Percentiles rank a stretch among this genome's conserved stretches.
These are phyloP conservation scores for Jacaranda copaia DNA, from an alignment of 257 asterid genomes.

Conservation along the genomic window DNA sequence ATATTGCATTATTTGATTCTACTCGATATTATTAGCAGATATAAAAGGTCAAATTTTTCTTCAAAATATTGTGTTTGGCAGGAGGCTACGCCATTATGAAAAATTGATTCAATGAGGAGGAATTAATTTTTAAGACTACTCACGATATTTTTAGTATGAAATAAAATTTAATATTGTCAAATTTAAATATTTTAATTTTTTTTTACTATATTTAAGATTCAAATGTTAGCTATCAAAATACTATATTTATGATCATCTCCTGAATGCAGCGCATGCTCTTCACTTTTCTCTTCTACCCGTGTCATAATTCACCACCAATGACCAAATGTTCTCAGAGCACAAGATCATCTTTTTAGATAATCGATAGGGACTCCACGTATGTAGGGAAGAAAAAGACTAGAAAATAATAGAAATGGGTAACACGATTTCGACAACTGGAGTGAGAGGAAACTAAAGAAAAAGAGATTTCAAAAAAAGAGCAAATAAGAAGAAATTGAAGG, in stretches of 20 bases:
- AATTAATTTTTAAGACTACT: too few species aligned
- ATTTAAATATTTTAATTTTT: too few species aligned
- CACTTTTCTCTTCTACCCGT: slow-evolving; percentile 42
- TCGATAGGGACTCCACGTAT: not conserved
- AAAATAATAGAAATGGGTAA: not conserved
- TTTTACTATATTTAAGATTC: too few species aligned
- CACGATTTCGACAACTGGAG: not conserved
- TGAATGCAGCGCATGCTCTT: slow-evolving; percentile 42
- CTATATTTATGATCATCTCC: slow-evolving; percentile 34
- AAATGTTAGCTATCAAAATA: slow-evolving; percentile 8
- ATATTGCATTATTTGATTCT: too few species aligned
- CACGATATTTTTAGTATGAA: too few species aligned
- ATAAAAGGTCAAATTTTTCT: too few species aligned
- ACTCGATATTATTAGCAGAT: too few species aligned
- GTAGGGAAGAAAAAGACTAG: too few species aligned
- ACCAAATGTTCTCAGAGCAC: not conserved
- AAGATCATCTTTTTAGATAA: not conserved
- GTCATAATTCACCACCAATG: slow-evolving; percentile 3
- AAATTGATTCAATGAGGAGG: too few species aligned
- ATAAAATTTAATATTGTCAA: too few species aligned
- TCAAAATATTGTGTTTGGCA: too few species aligned
- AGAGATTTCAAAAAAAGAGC: not conserved
- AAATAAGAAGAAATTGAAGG: not conserved
- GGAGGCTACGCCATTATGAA: too few species aligned
- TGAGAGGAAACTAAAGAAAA: not conserved